These are phyloP conservation scores for Yarrowia sp. DNA, from an alignment of 805 yeast species.

Conservation along the genomic window DNA sequence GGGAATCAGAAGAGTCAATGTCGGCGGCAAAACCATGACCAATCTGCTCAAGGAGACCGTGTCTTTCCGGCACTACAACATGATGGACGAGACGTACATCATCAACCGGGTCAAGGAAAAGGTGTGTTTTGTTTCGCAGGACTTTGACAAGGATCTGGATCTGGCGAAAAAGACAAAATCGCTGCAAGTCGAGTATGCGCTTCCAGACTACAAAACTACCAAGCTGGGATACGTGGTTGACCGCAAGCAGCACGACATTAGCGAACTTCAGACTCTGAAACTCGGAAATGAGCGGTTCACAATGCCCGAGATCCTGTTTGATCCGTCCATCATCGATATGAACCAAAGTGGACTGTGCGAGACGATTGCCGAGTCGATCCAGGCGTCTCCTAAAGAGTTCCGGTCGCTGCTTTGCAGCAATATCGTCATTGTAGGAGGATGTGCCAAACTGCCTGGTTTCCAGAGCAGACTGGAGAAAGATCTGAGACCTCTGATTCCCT, in stretches of 20 bases:
- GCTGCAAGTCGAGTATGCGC: conserved; percentile 68
- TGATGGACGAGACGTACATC: conserved; percentile 85
- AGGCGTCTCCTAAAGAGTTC: conserved; percentile 72
- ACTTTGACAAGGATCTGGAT: conserved; percentile 60
- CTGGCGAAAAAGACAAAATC: conserved; percentile 49
- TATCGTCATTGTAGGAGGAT: conserved; percentile 83
- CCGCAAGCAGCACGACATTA: conserved; percentile 43
- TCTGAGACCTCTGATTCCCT: conserved; percentile 50
- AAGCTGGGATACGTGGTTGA: conserved; percentile 69
- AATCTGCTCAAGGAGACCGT: conserved; percentile 84
- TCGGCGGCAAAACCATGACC: conserved; percentile 86
- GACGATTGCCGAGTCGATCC: conserved; percentile 70
- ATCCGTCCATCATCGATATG: conserved; percentile 81
- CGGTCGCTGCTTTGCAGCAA: conserved; percentile 78
- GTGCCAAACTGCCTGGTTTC: conserved; percentile 72
- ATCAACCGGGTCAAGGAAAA: conserved; percentile 86
- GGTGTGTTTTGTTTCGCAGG: conserved; percentile 69
- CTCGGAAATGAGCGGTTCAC: conserved; percentile 86
- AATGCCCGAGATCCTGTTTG: conserved; percentile 84
- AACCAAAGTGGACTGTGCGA: conserved; percentile 80
- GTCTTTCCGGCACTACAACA: conserved; percentile 90
- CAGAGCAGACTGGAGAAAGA: conserved; percentile 59
- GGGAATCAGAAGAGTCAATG: conserved; percentile 77
- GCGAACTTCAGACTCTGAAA: conserved; percentile 62
- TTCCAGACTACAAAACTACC: conserved; percentile 87